Conservation (phyloP, 1,284 basidiomycete genomes). For the Porodaedalea pini region DNA sequence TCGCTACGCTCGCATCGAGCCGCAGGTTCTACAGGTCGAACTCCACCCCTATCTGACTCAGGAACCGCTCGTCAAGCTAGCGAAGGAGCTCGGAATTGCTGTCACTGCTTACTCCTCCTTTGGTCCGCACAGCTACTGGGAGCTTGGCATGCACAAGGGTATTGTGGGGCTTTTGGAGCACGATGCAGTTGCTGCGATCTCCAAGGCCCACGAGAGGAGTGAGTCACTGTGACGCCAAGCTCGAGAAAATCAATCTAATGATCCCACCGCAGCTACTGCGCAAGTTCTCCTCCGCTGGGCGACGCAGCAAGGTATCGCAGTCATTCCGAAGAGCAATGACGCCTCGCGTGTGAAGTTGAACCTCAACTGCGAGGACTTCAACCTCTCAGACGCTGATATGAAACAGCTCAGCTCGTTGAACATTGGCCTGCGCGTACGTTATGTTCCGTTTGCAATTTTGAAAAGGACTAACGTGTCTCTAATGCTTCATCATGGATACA, state of each 20-base stretch:
- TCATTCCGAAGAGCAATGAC: constrained; percentile 75
- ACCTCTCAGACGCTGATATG: constrained; percentile 58
- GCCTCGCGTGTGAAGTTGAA: constrained; percentile 55
- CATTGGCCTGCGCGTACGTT: constrained; percentile 54
- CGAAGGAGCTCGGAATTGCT: constrained; percentile 58
- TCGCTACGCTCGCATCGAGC: constrained; percentile 67
- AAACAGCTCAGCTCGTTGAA: constrained; percentile 61
- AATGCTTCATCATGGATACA: too few species aligned
- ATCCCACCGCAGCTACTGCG: constrained; percentile 40
- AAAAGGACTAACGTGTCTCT: not conserved
- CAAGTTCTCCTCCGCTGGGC: constrained; percentile 78
- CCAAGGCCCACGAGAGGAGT: constrained; percentile 55
- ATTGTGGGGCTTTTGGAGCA: constrained; percentile 52
- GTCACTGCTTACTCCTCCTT: constrained; percentile 81
- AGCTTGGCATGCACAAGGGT: constrained; percentile 55
- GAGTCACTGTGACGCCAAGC: constrained; percentile 26
- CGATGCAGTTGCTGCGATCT: constrained; percentile 44
- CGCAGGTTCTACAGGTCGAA: constrained; percentile 74
- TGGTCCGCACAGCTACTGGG: constrained; percentile 65
- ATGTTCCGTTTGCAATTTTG: constrained; percentile 10
- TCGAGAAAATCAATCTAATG: constrained; percentile 29
- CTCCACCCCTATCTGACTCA: constrained; percentile 77
- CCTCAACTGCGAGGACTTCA: constrained; percentile 53
- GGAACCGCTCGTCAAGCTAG: constrained; percentile 55
- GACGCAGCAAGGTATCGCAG: constrained; percentile 70